Percentiles rank a stretch among this genome's conserved stretches.
Evolutionary conservation across 192 early-diverging fungal species (phyloP).

Genomic region (Coemansia sp.): DNA sequence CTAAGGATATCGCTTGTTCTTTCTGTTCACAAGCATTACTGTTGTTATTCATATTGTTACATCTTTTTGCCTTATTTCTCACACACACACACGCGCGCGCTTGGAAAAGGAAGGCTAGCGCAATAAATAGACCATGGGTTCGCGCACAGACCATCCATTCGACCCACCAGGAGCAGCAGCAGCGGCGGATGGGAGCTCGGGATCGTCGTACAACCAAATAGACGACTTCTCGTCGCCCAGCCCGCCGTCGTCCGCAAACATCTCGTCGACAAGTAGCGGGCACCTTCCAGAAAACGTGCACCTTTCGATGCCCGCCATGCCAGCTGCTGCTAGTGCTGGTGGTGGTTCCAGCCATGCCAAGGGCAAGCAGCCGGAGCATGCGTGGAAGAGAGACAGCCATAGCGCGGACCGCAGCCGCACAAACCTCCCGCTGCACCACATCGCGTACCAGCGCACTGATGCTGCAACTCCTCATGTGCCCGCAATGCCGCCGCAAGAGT

Average conservation of each 20-base stretch:
- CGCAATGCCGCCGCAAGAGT: conserved; percentile 9
- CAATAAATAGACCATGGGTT: neutral
- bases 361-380: conserved; percentile 9
- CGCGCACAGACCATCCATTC: neutral
- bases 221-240: conserved; percentile 45
- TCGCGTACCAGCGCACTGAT: conserved; percentile 5
- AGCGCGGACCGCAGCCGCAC: conserved; percentile 44
- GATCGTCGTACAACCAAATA: conserved; percentile 39
- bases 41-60: neutral
- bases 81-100: neutral
- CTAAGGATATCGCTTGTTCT: neutral
- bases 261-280: conserved; percentile 39
- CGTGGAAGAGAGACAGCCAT: conserved; percentile 4
- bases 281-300: conserved; percentile 47
- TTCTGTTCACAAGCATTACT: neutral
- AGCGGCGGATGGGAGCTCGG: conserved; percentile 25
- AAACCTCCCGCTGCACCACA: conserved; percentile 16
- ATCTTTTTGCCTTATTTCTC: neutral
- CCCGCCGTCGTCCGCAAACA: conserved; percentile 47
- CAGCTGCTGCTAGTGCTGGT: neutral
- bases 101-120: neutral
- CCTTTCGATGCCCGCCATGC: conserved; percentile 44
- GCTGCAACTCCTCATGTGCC: neutral
- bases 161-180: conserved; percentile 1
- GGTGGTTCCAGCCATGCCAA: neutral